phyloP scores from a whole-genome alignment of 768 basidiomycete genomes.

The Kwoniella newhampshirensis region DNA sequence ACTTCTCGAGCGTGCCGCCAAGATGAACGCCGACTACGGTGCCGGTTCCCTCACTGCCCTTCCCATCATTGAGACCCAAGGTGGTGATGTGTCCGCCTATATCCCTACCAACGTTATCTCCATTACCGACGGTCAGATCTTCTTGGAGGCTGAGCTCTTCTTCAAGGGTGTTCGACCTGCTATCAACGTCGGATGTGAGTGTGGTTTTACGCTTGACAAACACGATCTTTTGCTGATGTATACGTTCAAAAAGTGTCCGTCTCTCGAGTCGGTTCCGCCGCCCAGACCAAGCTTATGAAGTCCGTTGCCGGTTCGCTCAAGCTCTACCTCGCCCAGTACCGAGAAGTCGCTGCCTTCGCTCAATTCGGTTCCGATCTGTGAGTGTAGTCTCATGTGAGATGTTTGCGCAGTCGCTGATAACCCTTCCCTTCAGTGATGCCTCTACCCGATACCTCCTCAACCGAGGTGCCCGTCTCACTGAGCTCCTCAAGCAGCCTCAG shows the following conservation, averaged over 20 bases:
- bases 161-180: conserved; percentile 99
- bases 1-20: conserved; percentile 99
- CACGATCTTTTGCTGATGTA: neutral
- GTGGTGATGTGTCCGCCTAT: conserved; percentile 99
- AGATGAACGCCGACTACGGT: conserved; percentile 99
- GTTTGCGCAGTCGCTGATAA: conserved; percentile 10
- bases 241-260: conserved; percentile 65
- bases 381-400: neutral
- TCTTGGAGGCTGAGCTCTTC: conserved; percentile 99
- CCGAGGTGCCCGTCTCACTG: conserved; percentile 97
- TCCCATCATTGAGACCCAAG: conserved; percentile 98
- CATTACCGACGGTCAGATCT: conserved; percentile 97
- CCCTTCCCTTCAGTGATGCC: conserved; percentile 61
- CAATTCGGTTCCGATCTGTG: conserved; percentile 98
- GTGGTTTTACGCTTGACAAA: neutral
- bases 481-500: conserved; percentile 91
- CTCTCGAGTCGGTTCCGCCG: conserved; percentile 99
- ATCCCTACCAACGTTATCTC: conserved; percentile 95
- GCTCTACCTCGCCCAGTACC: conserved; percentile 99
- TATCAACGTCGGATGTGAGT: conserved; percentile 90
- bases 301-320: conserved; percentile 99
- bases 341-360: conserved; percentile 84
- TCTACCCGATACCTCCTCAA: conserved; percentile 97
- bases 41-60: conserved; percentile 98
- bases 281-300: conserved; percentile 99